Conservation (phyloP, 371 early-diverging fungal genomes). For the Mortierella sp. region DNA sequence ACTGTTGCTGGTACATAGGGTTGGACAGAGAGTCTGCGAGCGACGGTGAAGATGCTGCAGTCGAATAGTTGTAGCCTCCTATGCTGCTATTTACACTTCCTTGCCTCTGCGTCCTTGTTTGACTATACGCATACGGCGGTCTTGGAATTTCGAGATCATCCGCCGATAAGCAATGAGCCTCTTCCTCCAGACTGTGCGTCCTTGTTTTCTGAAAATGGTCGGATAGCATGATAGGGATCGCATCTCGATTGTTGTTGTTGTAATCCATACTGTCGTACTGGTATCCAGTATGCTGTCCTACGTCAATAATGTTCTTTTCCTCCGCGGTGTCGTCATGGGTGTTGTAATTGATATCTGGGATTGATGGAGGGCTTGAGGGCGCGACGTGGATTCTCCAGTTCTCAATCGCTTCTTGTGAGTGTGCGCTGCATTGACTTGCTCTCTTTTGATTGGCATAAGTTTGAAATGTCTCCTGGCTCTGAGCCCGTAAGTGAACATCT, state of each 20-base stretch:
- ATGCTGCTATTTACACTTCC: constrained; percentile 48
- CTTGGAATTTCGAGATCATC: constrained; percentile 36
- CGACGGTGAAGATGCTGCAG: constrained; percentile 40
- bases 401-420: constrained; percentile 45
- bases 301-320: neutral
- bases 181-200: constrained; percentile 1
- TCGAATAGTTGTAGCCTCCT: constrained; percentile 44
- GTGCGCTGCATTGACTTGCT: constrained; percentile 19
- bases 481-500: neutral
- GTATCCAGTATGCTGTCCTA: neutral
- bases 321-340: neutral
- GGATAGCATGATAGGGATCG: constrained; percentile 40
- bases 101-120: constrained; percentile 41
- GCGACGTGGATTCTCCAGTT: constrained; percentile 45
- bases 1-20: constrained; percentile 49
- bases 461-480: constrained; percentile 16
- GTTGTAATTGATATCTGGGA: constrained; percentile 11
- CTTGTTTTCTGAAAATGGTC: constrained; percentile 19
- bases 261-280: neutral
- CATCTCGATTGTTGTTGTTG: constrained; percentile 15
- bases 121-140: constrained; percentile 34
- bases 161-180: neutral
- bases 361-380: constrained; percentile 35
- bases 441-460: neutral
- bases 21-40: constrained; percentile 53